These are phyloP conservation scores for Suillus placidus DNA, from an alignment of 768 basidiomycete genomes.

Conservation along the genomic window DNA sequence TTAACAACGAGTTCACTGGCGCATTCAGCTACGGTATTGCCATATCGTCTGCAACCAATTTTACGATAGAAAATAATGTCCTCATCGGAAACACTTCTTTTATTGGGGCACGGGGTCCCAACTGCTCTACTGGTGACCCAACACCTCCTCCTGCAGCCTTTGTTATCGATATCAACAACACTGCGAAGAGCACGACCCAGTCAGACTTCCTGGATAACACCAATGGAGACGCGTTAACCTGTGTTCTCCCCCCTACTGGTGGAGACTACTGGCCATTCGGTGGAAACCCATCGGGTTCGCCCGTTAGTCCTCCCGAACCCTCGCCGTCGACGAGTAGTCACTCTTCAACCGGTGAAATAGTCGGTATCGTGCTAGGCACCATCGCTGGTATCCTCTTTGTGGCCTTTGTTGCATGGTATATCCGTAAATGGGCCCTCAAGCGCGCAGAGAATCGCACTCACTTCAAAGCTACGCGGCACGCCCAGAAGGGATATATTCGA, in stretches of 20 bases:
- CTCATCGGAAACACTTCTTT: slow-evolving; percentile 74
- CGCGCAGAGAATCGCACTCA: slow-evolving; percentile 29
- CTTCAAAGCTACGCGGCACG: slow-evolving; percentile 25
- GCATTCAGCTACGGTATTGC: slow-evolving; percentile 79
- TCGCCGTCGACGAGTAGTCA: slow-evolving; percentile 20
- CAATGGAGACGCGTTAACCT: slow-evolving; percentile 62
- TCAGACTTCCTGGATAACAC: slow-evolving; percentile 51
- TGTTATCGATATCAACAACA: slow-evolving; percentile 52
- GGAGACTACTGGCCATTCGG: slow-evolving; percentile 78
- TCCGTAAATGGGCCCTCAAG: slow-evolving; percentile 50
- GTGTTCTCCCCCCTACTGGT: slow-evolving; percentile 65
- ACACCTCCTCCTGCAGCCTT: slow-evolving; percentile 62
- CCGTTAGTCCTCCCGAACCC: slow-evolving; percentile 19
- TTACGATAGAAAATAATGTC: slow-evolving; percentile 64
- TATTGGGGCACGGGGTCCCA: slow-evolving; percentile 67
- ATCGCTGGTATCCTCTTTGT: slow-evolving; percentile 47
- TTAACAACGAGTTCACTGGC: slow-evolving; percentile 60
- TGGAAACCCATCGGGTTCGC: slow-evolving; percentile 44
- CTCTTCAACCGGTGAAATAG: slow-evolving; percentile 39
- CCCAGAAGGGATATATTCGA: slow-evolving; percentile 20
- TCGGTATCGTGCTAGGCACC: slow-evolving; percentile 56
- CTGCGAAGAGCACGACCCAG: slow-evolving; percentile 49
- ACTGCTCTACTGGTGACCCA: slow-evolving; percentile 54
- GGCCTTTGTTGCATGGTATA: slow-evolving; percentile 45
- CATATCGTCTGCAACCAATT: slow-evolving; percentile 62